Conservation (phyloP, 169 alveolate genomes). For the Cryptosporidium viatorum region DNA sequence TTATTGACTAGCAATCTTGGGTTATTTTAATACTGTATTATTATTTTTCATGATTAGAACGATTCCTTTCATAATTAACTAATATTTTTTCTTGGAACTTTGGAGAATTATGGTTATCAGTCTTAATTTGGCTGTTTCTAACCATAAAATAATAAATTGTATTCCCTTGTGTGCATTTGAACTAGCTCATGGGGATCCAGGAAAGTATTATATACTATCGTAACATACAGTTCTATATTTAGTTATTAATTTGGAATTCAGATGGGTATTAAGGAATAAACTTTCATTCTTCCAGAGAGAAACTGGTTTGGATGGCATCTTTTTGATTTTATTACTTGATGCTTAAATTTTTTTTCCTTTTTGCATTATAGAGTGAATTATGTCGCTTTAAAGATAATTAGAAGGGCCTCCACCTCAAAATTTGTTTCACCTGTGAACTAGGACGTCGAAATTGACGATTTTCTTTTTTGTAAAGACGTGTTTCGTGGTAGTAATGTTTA, state of each 20-base stretch:
- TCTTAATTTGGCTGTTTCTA: neutral
- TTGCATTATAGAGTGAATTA: neutral
- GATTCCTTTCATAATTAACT: neutral
- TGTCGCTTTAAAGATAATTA: neutral
- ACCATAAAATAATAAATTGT: neutral
- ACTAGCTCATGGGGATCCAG: neutral
- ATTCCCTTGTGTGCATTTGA: neutral
- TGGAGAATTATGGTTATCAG: neutral
- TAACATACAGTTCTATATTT: neutral
- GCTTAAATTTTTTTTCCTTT: neutral
- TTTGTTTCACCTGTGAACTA: neutral
- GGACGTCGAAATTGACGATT: neutral
- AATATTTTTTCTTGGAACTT: neutral
- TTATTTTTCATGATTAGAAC: neutral
- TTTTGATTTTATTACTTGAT: neutral
- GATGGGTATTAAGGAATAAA: slow-evolving; percentile 4
- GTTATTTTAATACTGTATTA: neutral
- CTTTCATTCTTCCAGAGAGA: neutral
- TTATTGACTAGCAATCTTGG: neutral
- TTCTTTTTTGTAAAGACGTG: neutral
- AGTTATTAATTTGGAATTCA: neutral
- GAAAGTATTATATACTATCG: no score
- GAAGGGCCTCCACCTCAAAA: neutral
- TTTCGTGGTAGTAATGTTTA: slow-evolving; percentile 8
- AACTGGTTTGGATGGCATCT: neutral